A percentile compares a stretch with the other conserved stretches of the same genome.
Conservation (phyloP, 257 asterid genomes). For the Salvia splendens region DNA sequence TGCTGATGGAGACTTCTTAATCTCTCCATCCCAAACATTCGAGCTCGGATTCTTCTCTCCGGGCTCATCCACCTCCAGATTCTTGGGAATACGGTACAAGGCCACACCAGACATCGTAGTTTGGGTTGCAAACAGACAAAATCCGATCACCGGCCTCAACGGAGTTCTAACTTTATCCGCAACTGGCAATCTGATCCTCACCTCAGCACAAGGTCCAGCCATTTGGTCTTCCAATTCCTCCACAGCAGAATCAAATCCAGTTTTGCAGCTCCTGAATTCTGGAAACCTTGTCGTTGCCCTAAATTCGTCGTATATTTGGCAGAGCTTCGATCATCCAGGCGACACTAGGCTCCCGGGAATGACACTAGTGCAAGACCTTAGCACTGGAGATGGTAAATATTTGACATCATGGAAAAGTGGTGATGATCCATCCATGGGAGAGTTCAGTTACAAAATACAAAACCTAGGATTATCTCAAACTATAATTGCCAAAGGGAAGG, state of each 20-base stretch:
- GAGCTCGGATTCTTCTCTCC: constrained; percentile 36
- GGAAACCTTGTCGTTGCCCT: constrained; percentile 24
- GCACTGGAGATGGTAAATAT: constrained; percentile 4
- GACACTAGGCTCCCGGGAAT: constrained; percentile 29
- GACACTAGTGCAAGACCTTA: constrained; percentile 20
- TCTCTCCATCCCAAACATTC: constrained; percentile 20
- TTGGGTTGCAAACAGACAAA: constrained; percentile 33
- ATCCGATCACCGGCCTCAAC: constrained; percentile 1
- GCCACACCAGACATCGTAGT: constrained; percentile 29
- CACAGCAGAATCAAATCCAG: constrained; percentile 6
- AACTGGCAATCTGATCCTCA: constrained; percentile 22
- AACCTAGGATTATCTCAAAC: constrained; percentile 25
- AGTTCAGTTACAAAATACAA: constrained; percentile 20
- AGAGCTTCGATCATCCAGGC: constrained; percentile 31
- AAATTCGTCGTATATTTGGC: constrained; percentile 23
- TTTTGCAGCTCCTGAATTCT: constrained; percentile 21
- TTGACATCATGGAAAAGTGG: constrained; percentile 29
- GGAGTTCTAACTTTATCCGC: constrained; percentile 11
- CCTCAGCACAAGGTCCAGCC: background rate
- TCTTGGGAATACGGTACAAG: constrained; percentile 29
- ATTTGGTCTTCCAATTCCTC: constrained; percentile 28
- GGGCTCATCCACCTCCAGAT: constrained; percentile 17
- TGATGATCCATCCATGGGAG: constrained; percentile 30
- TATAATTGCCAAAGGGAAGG: background rate
- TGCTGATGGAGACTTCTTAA: constrained; percentile 14